Percentiles rank a stretch among this genome's conserved stretches.
Conservation (phyloP, 495 filamentous ascomycete species). For the Neurospora sp. region DNA sequence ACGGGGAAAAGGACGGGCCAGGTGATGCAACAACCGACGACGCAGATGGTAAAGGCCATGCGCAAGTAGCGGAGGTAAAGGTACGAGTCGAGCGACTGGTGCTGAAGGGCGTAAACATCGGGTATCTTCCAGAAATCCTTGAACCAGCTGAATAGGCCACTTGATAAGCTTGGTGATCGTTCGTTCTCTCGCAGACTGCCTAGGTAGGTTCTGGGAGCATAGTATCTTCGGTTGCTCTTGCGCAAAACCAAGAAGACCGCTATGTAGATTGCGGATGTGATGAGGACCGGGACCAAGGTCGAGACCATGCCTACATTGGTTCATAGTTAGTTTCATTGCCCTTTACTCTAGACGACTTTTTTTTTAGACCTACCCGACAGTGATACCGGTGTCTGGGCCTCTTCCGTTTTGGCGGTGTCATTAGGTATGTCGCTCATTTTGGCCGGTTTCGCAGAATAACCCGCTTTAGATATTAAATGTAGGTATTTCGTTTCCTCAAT, state of each 20-base stretch:
- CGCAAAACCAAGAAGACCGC: slow-evolving; percentile 69
- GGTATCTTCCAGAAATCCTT: slow-evolving; percentile 65
- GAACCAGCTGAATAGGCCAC: slow-evolving; percentile 68
- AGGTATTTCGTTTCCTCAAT: neutral
- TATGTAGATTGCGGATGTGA: slow-evolving; percentile 57
- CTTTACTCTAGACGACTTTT: neutral
- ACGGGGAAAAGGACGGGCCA: slow-evolving; percentile 82
- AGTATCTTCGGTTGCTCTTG: slow-evolving; percentile 59
- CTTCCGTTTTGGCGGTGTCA: neutral
- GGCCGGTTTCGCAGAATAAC: slow-evolving; percentile 14
- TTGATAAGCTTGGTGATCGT: slow-evolving; percentile 57
- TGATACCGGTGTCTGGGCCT: slow-evolving; percentile 5
- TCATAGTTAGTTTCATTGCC: neutral
- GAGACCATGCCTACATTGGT: slow-evolving; percentile 43
- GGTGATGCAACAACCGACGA: slow-evolving; percentile 71
- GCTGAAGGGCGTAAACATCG: slow-evolving; percentile 75
- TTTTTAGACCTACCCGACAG: slow-evolving; percentile 18
- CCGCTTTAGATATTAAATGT: slow-evolving; percentile 3
- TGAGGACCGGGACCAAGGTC: slow-evolving; percentile 59
- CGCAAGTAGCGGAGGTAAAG: slow-evolving; percentile 80
- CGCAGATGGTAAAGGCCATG: slow-evolving; percentile 58
- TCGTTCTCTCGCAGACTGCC: slow-evolving; percentile 60
- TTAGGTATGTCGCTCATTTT: slow-evolving; percentile 5
- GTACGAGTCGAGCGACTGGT: slow-evolving; percentile 84
- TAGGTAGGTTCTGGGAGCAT: slow-evolving; percentile 83